These are phyloP conservation scores for Lobulomyces angularis DNA, from an alignment of 192 early-diverging fungal genomes.

Conservation along the genomic window DNA sequence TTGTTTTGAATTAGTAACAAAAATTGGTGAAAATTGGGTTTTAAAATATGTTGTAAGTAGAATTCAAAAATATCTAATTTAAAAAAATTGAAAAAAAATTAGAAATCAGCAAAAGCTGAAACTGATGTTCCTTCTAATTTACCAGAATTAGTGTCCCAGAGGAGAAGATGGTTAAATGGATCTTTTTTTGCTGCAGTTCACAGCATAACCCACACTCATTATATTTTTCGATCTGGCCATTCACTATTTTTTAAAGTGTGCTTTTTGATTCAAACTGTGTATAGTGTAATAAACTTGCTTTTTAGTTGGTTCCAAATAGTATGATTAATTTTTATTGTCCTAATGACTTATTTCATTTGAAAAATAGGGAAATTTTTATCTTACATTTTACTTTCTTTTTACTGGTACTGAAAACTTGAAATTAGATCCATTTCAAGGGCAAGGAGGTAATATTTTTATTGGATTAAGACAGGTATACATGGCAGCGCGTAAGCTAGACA, in stretches of 20 bases:
- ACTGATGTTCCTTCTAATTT: conserved; percentile 64
- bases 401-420: conserved; percentile 15
- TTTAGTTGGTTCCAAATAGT: conserved; percentile 48
- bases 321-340: neutral
- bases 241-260: conserved; percentile 43
- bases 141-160: conserved; percentile 65
- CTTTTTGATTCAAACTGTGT: conserved; percentile 54
- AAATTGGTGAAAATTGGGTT: conserved; percentile 50
- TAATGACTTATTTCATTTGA: neutral
- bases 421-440: conserved; percentile 1
- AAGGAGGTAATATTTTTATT: conserved; percentile 3
- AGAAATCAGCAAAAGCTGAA: conserved; percentile 52
- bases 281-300: conserved; percentile 50
- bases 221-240: conserved; percentile 59
- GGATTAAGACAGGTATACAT: conserved; percentile 3
- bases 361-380: conserved; percentile 25
- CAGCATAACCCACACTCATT: conserved; percentile 44
- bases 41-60: conserved; percentile 55
- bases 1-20: conserved; percentile 67
- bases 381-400: conserved; percentile 54
- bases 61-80: neutral
- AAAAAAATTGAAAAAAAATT: neutral
- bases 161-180: conserved; percentile 72
- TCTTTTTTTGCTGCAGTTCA: conserved; percentile 74
- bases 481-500: no score